phyloP scores from a whole-genome alignment of 345 rosid genomes.

The Citropsis articulata region DNA sequence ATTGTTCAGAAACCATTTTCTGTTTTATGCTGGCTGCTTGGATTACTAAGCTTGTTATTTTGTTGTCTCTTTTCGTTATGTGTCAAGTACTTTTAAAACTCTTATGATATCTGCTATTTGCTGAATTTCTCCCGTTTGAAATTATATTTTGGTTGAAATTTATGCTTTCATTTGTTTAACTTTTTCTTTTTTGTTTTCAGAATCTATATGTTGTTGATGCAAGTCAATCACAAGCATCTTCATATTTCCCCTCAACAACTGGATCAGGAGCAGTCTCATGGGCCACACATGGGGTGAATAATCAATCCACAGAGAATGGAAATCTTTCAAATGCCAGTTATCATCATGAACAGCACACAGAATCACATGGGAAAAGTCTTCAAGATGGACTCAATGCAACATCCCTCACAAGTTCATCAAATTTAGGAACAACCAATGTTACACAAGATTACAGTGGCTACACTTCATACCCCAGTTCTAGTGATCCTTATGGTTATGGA shows the following conservation, averaged over 20 bases:
- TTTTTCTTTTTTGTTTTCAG: conserved; percentile 27
- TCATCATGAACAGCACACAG: conserved; percentile 54
- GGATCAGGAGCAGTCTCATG: conserved; percentile 50
- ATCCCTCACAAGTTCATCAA: conserved; percentile 54
- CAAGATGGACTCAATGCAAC: conserved; percentile 50
- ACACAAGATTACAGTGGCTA: conserved; percentile 68
- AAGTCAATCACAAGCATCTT: conserved; percentile 53
- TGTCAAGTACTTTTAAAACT: background rate
- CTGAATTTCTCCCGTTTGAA: background rate
- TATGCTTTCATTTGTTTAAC: background rate
- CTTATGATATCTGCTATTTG: background rate
- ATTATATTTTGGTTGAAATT: background rate
- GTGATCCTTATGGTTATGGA: conserved; percentile 70
- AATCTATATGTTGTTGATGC: conserved; percentile 59
- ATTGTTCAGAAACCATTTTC: background rate
- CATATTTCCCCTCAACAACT: conserved; percentile 43
- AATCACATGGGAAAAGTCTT: conserved; percentile 34
- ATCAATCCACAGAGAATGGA: conserved; percentile 54
- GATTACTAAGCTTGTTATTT: conserved; percentile 1
- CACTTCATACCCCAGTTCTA: conserved; percentile 53
- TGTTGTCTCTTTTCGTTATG: background rate
- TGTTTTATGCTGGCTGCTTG: conserved; percentile 6
- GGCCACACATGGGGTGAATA: conserved; percentile 53
- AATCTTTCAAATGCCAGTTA: conserved; percentile 42
- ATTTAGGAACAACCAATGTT: conserved; percentile 50